A percentile compares a stretch with the other conserved stretches of the same genome.
Evolutionary conservation across 768 basidiomycete species (phyloP).

Genomic region (Amyloporia xantha): DNA sequence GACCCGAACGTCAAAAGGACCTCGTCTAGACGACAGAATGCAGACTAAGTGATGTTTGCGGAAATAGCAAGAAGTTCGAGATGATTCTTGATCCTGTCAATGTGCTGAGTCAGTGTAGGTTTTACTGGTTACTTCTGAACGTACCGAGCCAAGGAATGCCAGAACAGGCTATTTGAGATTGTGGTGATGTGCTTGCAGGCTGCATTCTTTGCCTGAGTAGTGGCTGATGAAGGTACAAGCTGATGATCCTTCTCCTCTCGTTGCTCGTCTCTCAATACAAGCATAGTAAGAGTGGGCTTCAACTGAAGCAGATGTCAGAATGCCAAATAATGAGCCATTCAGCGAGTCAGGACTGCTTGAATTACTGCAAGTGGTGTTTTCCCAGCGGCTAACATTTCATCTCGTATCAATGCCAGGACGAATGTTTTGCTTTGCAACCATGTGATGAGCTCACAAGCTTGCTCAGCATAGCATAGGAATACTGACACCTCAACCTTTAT

Average conservation of each 20-base stretch:
- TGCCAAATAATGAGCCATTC: slow-evolving; percentile 25
- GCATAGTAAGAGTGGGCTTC: slow-evolving; percentile 9
- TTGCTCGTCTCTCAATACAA: slow-evolving; percentile 6
- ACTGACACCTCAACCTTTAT: slow-evolving; percentile 12
- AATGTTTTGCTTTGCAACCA: slow-evolving; percentile 31
- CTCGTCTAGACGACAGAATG: slow-evolving; percentile 9
- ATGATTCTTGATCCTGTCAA: slow-evolving; percentile 11
- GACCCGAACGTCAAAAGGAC: slow-evolving; percentile 12
- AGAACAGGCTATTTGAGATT: background rate
- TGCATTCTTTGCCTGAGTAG: slow-evolving; percentile 17
- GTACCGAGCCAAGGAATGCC: slow-evolving; percentile 1
- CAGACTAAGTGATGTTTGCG: slow-evolving; percentile 28
- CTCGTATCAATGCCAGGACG: slow-evolving; percentile 23
- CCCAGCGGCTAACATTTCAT: slow-evolving; percentile 18
- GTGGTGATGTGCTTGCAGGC: slow-evolving; percentile 1
- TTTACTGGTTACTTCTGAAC: too few species aligned
- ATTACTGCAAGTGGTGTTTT: slow-evolving; percentile 17
- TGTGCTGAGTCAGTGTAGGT: background rate
- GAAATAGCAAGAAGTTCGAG: slow-evolving; percentile 31
- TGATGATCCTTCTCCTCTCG: slow-evolving; percentile 6
- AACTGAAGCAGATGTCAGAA: slow-evolving; percentile 20
- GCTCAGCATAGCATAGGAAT: slow-evolving; percentile 14
- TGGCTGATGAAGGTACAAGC: slow-evolving; percentile 7
- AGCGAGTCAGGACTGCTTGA: slow-evolving; percentile 28
- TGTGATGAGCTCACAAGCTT: slow-evolving; percentile 17